Percentiles rank a stretch among this genome's conserved stretches.
Evolutionary conservation across 2,329 filamentous ascomycete genomes (phyloP).

Genomic region (Dothideomycetes sp.): DNA sequence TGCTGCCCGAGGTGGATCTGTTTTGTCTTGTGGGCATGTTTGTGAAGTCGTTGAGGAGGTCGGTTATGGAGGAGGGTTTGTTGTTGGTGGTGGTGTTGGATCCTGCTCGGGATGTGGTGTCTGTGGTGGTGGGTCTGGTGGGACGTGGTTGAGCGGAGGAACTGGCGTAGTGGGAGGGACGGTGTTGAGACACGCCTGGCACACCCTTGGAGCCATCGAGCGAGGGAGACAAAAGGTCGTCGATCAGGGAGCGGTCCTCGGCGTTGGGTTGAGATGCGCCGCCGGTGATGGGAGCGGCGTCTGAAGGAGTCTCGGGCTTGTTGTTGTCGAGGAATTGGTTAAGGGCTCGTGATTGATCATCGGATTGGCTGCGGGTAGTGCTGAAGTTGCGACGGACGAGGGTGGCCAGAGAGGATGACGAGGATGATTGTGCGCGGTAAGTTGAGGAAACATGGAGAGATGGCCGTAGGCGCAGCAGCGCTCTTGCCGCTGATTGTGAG

Average conservation of each 20-base stretch:
- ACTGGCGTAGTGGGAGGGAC: slow-evolving; percentile 23
- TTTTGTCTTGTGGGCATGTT: no score
- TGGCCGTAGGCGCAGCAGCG: slow-evolving; percentile 22
- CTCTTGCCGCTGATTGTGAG: slow-evolving; percentile 20
- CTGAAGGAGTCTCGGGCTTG: neutral
- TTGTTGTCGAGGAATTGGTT: slow-evolving; percentile 4
- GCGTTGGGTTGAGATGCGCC: slow-evolving; percentile 17
- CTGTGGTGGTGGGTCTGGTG: slow-evolving; percentile 15
- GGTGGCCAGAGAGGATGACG: slow-evolving; percentile 16
- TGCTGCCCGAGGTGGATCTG: slow-evolving; percentile 6
- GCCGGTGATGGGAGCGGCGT: neutral
- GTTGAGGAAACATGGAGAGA: slow-evolving; percentile 17
- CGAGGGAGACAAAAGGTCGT: no score
- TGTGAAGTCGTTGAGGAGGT: slow-evolving; percentile 14
- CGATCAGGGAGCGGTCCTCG: slow-evolving; percentile 21
- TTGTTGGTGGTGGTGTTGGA: slow-evolving; percentile 3
- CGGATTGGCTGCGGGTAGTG: slow-evolving; percentile 14
- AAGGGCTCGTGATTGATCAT: slow-evolving; percentile 13
- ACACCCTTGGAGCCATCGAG: slow-evolving; percentile 24
- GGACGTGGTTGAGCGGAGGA: slow-evolving; percentile 17
- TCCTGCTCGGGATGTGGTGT: neutral
- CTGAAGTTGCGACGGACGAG: slow-evolving; percentile 18
- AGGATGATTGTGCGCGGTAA: slow-evolving; percentile 17
- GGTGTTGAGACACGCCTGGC: slow-evolving; percentile 18
- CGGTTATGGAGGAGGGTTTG: neutral